Evolutionary conservation across 306 rosid species (phyloP).

Genomic region (Casuarina cunninghamiana): DNA sequence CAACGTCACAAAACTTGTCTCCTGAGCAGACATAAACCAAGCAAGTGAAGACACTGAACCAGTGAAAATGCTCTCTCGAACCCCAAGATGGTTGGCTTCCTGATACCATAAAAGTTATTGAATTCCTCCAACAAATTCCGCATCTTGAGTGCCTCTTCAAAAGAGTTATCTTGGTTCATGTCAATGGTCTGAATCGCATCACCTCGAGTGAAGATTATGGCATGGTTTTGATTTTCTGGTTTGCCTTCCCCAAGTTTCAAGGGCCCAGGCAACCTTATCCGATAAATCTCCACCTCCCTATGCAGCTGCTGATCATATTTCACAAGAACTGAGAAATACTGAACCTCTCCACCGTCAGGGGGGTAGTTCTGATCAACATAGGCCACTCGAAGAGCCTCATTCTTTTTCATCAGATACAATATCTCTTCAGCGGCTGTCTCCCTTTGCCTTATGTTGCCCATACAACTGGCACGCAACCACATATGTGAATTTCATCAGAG

Average conservation of each 20-base stretch:
- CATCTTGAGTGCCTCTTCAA: slow-evolving; percentile 99
- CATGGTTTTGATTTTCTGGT: slow-evolving; percentile 96
- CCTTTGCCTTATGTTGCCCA: slow-evolving; percentile 70
- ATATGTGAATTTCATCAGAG: slow-evolving; percentile 83
- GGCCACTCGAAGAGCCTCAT: slow-evolving; percentile 95
- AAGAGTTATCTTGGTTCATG: slow-evolving; percentile 94
- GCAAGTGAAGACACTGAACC: slow-evolving; percentile 98
- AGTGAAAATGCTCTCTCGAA: slow-evolving; percentile 91
- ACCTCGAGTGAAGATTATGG: slow-evolving; percentile 90
- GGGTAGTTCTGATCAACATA: slow-evolving; percentile 76
- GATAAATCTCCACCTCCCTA: slow-evolving; percentile 80
- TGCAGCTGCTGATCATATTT: slow-evolving; percentile 75
- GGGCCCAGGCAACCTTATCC: slow-evolving; percentile 89
- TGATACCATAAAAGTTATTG: slow-evolving; percentile 51
- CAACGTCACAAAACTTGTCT: slow-evolving; percentile 85
- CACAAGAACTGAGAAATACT: slow-evolving; percentile 91
- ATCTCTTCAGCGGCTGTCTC: slow-evolving; percentile 84
- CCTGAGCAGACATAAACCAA: slow-evolving; percentile 98
- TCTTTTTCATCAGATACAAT: slow-evolving; percentile 68
- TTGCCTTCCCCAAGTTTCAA: slow-evolving; percentile 94
- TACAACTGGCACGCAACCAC: slow-evolving; percentile 91
- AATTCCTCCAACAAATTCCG: slow-evolving; percentile 89
- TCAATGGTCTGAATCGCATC: slow-evolving; percentile 95
- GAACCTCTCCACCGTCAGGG: slow-evolving; percentile 63
- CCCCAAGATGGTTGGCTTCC: slow-evolving; percentile 89